Conservation (phyloP, 129 eudicot species). For the Flaveria linearis region DNA sequence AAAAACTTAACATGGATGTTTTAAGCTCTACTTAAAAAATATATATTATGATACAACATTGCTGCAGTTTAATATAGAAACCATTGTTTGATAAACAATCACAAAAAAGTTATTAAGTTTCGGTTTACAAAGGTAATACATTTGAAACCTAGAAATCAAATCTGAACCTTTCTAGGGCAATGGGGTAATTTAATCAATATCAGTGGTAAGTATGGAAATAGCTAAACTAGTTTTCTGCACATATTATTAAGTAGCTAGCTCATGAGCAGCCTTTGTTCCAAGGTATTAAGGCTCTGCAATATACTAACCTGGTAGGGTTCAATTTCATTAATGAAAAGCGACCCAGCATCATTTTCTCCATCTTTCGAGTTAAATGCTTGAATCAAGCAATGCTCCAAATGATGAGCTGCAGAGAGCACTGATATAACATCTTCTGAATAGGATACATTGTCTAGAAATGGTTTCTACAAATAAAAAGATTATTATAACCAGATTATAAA, state of each 20-base stretch:
- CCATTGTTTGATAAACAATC: not conserved
- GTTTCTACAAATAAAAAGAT: conserved; percentile 48
- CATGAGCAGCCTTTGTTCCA: conserved; percentile 15
- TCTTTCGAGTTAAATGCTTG: conserved; percentile 46
- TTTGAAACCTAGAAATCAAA: conserved; percentile 19
- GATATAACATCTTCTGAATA: conserved; percentile 69
- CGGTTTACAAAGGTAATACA: conserved; percentile 1
- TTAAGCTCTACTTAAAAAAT: not conserved
- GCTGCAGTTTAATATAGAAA: not conserved
- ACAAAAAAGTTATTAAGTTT: not conserved
- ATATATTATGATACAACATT: not conserved
- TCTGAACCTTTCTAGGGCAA: not conserved
- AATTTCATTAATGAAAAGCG: conserved; percentile 32
- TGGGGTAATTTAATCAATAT: conserved; percentile 8
- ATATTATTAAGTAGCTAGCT: conserved; percentile 8
- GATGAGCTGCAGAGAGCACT: conserved; percentile 83
- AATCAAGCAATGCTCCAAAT: conserved; percentile 57
- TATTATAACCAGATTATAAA: conserved; percentile 10
- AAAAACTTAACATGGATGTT: not conserved
- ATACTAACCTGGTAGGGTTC: conserved; percentile 64
- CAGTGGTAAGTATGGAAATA: not conserved
- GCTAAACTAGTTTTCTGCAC: conserved; percentile 15
- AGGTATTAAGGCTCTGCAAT: conserved; percentile 13
- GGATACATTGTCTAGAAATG: conserved; percentile 58
- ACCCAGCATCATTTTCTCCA: conserved; percentile 39